Evolutionary conservation across 2,329 filamentous ascomycete genomes (phyloP).

Genomic region (Colletotrichum lentis): DNA sequence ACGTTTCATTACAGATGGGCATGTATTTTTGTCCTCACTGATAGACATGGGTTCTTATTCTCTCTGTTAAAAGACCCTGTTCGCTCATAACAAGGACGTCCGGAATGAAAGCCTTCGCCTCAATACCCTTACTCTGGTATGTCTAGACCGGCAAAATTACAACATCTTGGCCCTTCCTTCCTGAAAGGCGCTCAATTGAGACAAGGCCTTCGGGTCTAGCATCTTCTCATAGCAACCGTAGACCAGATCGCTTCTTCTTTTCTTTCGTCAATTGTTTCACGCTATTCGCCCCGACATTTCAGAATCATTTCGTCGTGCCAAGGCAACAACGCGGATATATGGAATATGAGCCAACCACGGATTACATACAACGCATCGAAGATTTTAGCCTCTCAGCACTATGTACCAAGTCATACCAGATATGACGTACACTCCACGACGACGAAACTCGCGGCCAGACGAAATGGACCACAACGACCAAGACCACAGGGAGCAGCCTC

Average conservation of each 20-base stretch:
- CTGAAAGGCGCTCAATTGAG: too few species aligned
- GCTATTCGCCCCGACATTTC: too few species aligned
- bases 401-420: neutral
- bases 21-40: neutral
- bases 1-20: too few species aligned
- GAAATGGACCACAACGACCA: neutral
- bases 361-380: too few species aligned
- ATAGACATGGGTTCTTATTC: neutral
- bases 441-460: neutral
- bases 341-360: neutral
- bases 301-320: too few species aligned
- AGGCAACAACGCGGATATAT: neutral
- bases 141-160: neutral
- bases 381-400: neutral
- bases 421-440: neutral
- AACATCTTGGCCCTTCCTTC: neutral
- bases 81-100: neutral
- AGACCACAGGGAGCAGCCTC: neutral
- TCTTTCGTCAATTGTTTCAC: neutral
- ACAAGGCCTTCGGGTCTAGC: too few species aligned
- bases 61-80: too few species aligned
- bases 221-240: neutral
- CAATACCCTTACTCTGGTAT: neutral
- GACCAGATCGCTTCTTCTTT: neutral
- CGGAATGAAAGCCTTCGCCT: neutral